phyloP scores from a whole-genome alignment of 2,329 filamentous ascomycete species.

The Escovopsis sp. region DNA sequence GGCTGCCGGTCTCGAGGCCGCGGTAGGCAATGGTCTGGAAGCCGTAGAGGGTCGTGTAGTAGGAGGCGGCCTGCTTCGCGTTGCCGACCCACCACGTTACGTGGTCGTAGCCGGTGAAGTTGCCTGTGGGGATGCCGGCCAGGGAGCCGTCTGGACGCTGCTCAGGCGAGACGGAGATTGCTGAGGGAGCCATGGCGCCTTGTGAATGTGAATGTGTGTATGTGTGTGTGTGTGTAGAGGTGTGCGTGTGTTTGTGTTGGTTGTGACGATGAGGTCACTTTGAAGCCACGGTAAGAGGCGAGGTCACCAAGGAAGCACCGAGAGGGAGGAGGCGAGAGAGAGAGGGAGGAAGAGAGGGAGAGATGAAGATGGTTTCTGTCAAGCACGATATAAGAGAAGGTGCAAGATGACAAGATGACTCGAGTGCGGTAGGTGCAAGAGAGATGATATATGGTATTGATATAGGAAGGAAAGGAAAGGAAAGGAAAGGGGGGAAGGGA shows the following conservation, averaged over 20 bases:
- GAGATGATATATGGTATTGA: too few relatives aligned
- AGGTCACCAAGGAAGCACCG: too few relatives aligned
- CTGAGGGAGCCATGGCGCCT: slow-evolving; percentile 42
- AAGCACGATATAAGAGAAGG: too few relatives aligned
- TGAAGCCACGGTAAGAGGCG: neutral
- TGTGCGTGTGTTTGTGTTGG: neutral
- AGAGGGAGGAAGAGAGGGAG: neutral
- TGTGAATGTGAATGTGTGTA: slow-evolving; percentile 1
- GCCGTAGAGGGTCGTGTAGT: slow-evolving; percentile 77
- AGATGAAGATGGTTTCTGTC: too few relatives aligned
- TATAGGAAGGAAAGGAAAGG: too few relatives aligned
- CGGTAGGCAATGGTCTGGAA: slow-evolving; percentile 72
- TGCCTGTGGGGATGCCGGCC: slow-evolving; percentile 35
- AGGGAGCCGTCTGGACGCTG: slow-evolving; percentile 38
- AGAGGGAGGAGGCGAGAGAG: neutral
- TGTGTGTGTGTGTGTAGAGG: neutral
- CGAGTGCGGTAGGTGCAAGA: too few relatives aligned
- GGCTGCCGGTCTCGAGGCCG: slow-evolving; percentile 76
- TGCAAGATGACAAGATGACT: too few relatives aligned
- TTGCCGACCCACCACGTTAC: slow-evolving; percentile 96
- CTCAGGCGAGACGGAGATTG: slow-evolving; percentile 34
- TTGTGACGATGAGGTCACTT: neutral
- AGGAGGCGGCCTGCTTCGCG: slow-evolving; percentile 84
- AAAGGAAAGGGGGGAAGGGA: too few relatives aligned
- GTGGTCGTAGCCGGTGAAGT: slow-evolving; percentile 79